Evolutionary conservation across 2,329 filamentous ascomycete species (phyloP).

Genomic region (Zymoseptoria ardabiliae): DNA sequence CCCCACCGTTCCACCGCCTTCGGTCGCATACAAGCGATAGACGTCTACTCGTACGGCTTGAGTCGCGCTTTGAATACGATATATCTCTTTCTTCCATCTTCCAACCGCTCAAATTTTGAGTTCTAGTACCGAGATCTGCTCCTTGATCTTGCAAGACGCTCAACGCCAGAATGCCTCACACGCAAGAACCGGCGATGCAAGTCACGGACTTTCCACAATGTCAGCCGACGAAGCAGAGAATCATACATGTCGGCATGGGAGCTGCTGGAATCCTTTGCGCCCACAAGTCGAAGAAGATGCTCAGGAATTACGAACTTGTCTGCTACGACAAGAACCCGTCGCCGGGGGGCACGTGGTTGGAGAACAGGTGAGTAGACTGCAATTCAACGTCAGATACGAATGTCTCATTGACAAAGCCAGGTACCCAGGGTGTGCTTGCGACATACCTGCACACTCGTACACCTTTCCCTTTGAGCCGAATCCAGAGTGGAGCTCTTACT

Average conservation of each 20-base stretch:
- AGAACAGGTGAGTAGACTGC: constrained; percentile 34
- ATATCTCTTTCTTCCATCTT: background rate
- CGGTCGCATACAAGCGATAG: constrained; percentile 24
- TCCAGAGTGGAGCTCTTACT: constrained; percentile 23
- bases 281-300: constrained; percentile 11
- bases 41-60: background rate
- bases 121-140: background rate
- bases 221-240: constrained; percentile 12
- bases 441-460: constrained; percentile 33
- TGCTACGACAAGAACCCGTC: constrained; percentile 36
- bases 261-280: constrained; percentile 12
- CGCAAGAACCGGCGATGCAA: constrained; percentile 9
- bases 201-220: constrained; percentile 17
- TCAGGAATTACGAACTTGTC: constrained; percentile 28
- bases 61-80: background rate
- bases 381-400: constrained; percentile 33
- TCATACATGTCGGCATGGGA: constrained; percentile 19
- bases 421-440: constrained; percentile 25
- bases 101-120: background rate
- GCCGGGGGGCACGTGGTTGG: constrained; percentile 35
- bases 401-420: constrained; percentile 3
- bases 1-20: background rate
- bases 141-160: background rate
- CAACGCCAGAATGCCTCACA: constrained; percentile 9
- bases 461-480: constrained; percentile 12